Base-by-base conservation (phyloP, 257 asterid genomes). In the Nicotiana knightiana region DNA sequence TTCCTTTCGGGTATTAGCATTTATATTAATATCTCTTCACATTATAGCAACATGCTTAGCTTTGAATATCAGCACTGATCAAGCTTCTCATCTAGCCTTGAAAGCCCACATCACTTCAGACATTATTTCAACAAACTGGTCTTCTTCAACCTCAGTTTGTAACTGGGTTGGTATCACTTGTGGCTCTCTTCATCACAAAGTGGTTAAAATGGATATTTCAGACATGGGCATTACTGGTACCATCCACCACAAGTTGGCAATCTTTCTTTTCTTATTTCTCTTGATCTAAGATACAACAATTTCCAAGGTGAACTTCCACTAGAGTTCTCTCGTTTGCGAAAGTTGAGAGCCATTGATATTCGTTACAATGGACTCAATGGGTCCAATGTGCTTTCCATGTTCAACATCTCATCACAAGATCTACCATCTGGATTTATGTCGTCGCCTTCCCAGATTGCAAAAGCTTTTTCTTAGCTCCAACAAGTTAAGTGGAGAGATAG, bases 201-300 rank as follows among this genome's bases (percentile, higher is more conserved):
- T 88, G 1, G 67, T 43, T 9, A 81, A 71, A 35, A 5, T 88
- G 5, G 79, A 73, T 11, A 32, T 88, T 7, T 81, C 87, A 8
- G 18, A 48, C 61, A 75, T 82, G 87, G 81, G 79, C 3, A 82
- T 88, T 5, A 58, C 75, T 1, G 89, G 87, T 16, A 80, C 18
- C 0, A 79, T 88, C 54, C 91, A 6, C 86, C 86, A 3, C 65
- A 81, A 0, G n/a, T 88, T 43, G 90, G 91, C 48, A 85, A 88
- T 59, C 86, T 88, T n/a, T 86, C 88, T 0, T 88, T 86, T 83
- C 88, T 89, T 10, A 79, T 46, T 32, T 81, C 79, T 12, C 82
- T 88, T 4, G 86, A 86, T 18, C 39, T 87, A 54, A 82, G 88
- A 11, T 0, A 26, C 24, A 88, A 88, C 5, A 30, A 46, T 28